These are phyloP conservation scores for Pseudonitzschia multiseries DNA, from an alignment of 108 stramenopile genomes.

Conservation along the genomic window DNA sequence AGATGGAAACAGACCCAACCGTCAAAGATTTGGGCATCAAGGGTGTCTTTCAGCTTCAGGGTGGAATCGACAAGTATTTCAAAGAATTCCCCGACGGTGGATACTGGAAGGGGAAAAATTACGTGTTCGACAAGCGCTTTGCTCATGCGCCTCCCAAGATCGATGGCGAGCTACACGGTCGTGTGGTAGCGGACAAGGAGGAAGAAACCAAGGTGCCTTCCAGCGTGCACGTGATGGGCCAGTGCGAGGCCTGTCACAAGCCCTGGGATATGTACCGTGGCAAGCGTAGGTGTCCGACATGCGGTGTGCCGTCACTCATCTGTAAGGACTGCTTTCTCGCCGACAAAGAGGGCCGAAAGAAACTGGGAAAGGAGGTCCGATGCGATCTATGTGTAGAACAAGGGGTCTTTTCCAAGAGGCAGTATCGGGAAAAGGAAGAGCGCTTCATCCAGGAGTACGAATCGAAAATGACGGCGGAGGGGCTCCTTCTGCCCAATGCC, in stretches of 20 bases:
- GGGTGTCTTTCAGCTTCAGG: conserved; percentile 88
- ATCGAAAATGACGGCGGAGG: conserved; percentile 39
- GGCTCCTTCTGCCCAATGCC: conserved; percentile 26
- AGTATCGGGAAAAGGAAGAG: conserved; percentile 46
- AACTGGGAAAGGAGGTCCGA: conserved; percentile 44
- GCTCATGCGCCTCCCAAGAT: conserved; percentile 74
- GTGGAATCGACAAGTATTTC: conserved; percentile 85
- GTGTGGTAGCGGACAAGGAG: conserved; percentile 24
- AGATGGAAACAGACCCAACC: conserved; percentile 70
- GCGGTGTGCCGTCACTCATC: conserved; percentile 86
- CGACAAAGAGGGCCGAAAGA: conserved; percentile 40
- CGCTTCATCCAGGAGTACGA: conserved; percentile 56
- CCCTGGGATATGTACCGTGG: conserved; percentile 94
- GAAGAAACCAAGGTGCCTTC: conserved; percentile 15
- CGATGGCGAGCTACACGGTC: conserved; percentile 47
- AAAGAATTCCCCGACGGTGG: conserved; percentile 85
- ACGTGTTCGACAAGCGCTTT: conserved; percentile 91
- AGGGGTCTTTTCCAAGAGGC: conserved; percentile 49
- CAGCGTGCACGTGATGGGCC: conserved; percentile 41
- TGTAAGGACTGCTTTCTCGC: conserved; percentile 71
- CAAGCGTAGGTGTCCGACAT: conserved; percentile 86
- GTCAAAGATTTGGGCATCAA: conserved; percentile 67
- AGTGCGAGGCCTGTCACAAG: conserved; percentile 80
- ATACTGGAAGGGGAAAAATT: conserved; percentile 83
- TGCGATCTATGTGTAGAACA: conserved; percentile 72